Percentiles rank a stretch among this genome's conserved stretches.
Conservation (phyloP, 2,329 filamentous ascomycete genomes). For the Nannizziopsis barbatae region DNA sequence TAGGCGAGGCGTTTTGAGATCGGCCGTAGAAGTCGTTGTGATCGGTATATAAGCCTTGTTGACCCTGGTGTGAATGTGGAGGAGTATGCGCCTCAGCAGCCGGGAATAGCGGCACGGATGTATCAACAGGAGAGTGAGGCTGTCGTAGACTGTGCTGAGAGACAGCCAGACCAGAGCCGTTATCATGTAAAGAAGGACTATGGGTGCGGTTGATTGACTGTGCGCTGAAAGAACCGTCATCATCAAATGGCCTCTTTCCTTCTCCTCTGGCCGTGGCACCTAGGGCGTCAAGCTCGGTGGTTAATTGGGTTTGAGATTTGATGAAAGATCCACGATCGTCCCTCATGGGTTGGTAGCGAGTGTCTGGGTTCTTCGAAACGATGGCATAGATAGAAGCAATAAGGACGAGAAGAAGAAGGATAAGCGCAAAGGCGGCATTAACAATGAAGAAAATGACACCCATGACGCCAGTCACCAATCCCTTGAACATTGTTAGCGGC, state of each 20-base stretch:
- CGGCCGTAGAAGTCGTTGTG: constrained; percentile 16
- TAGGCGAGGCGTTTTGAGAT: constrained; percentile 24
- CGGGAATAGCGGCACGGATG: constrained; percentile 38
- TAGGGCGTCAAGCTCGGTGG: constrained; percentile 80
- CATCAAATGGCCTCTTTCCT: constrained; percentile 60
- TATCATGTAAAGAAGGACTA: constrained; percentile 16
- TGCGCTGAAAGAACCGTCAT: constrained; percentile 57
- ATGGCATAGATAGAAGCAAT: constrained; percentile 68
- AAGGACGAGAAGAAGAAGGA: constrained; percentile 72
- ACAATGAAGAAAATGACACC: constrained; percentile 81
- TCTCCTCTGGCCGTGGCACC: constrained; percentile 82
- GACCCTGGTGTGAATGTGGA: constrained; percentile 32
- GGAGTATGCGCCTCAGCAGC: constrained; percentile 30
- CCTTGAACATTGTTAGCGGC: constrained; percentile 32
- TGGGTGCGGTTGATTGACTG: constrained; percentile 40
- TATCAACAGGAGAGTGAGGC: constrained; percentile 40
- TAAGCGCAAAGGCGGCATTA: constrained; percentile 72
- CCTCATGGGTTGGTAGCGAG: constrained; percentile 89
- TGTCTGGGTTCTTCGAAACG: constrained; percentile 86
- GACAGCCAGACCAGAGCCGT: constrained; percentile 12
- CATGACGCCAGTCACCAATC: constrained; percentile 71
- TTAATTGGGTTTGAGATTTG: constrained; percentile 80
- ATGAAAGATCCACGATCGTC: constrained; percentile 95
- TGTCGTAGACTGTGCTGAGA: constrained; percentile 22
- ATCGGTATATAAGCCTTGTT: constrained; percentile 16